Conservation (phyloP, 1,284 basidiomycete species). For the Fomitopsis palustris region DNA sequence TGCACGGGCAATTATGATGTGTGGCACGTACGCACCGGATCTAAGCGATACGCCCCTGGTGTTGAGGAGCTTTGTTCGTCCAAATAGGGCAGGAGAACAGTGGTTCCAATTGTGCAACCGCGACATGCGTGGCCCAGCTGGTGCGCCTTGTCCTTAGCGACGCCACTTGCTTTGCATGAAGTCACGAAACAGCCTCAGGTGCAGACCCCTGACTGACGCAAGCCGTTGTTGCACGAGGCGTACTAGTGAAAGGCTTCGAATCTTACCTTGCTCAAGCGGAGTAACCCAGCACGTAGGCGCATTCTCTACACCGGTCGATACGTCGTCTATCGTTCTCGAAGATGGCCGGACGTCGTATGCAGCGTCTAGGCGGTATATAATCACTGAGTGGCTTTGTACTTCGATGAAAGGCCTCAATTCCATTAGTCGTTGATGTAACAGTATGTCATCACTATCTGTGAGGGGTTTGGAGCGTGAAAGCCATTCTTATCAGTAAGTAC, state of each 20-base stretch:
- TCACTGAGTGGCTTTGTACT: no score
- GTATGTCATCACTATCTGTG: neutral
- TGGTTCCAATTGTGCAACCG: neutral
- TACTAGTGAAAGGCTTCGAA: neutral
- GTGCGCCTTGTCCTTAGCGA: neutral
- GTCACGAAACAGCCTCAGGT: neutral
- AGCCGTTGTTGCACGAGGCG: neutral
- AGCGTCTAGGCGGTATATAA: no score
- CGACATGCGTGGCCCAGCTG: neutral
- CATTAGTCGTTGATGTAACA: no score
- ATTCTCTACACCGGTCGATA: no score
- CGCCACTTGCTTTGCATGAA: neutral
- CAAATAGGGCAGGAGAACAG: neutral
- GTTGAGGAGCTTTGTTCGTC: neutral
- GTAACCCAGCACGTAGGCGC: no score
- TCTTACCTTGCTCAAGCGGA: no score
- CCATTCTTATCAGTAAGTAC: slow-evolving; percentile 3
- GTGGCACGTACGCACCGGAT: neutral
- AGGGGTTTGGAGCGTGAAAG: neutral
- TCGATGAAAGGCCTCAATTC: no score
- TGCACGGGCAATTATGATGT: neutral
- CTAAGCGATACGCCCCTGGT: neutral
- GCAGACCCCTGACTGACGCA: neutral
- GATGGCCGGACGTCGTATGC: no score
- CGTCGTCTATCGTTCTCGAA: no score